phyloP scores from a whole-genome alignment of 768 basidiomycete genomes.

The Boletus pseudopeckii region DNA sequence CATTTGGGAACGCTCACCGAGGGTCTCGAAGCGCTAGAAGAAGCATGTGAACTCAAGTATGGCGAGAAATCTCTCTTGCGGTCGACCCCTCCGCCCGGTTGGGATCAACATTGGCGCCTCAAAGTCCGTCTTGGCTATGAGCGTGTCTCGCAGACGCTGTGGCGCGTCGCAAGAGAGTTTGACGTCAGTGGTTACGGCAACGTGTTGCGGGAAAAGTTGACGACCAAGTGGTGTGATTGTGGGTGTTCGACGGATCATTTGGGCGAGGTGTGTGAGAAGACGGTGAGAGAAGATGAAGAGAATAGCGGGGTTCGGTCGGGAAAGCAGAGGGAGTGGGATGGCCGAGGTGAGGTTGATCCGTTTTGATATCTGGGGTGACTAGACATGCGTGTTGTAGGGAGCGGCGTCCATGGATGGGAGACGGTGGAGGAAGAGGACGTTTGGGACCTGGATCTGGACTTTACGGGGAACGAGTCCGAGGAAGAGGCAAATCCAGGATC shows the following conservation, averaged over 20 bases:
- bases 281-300: constrained; percentile 67
- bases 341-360: constrained; percentile 44
- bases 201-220: constrained; percentile 67
- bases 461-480: constrained; percentile 52
- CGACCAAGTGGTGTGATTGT: constrained; percentile 77
- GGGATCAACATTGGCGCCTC: constrained; percentile 54
- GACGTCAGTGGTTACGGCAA: constrained; percentile 70
- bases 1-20: constrained; percentile 58
- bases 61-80: constrained; percentile 34
- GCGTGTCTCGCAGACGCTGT: constrained; percentile 58
- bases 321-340: constrained; percentile 76
- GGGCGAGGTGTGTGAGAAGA: constrained; percentile 72
- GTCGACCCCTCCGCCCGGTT: constrained; percentile 38
- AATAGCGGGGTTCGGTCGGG: constrained; percentile 55
- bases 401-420: constrained; percentile 70
- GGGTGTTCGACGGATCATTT: constrained; percentile 78
- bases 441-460: constrained; percentile 71
- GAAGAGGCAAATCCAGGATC: constrained; percentile 41
- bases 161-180: constrained; percentile 69
- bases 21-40: constrained; percentile 60
- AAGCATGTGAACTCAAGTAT: constrained; percentile 59
- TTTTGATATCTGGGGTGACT: background rate
- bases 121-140: constrained; percentile 67
- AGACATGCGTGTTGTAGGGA: constrained; percentile 29
- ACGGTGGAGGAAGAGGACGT: constrained; percentile 74